Evolutionary conservation across 208 protist species (phyloP).

Genomic region (Strigomonas oncopelti): DNA sequence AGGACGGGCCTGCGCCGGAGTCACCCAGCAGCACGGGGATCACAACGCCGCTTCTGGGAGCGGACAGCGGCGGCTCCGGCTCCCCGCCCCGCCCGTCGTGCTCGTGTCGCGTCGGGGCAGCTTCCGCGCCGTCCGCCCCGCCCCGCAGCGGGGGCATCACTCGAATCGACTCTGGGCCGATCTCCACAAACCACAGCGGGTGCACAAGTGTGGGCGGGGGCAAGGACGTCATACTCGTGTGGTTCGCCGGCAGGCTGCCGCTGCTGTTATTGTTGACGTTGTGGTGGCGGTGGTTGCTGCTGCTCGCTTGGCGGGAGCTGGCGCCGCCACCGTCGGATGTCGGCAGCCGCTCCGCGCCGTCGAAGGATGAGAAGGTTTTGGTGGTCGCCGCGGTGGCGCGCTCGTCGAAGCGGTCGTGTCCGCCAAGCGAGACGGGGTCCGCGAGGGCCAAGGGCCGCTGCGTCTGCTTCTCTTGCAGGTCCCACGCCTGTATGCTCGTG

Average conservation of each 20-base stretch:
- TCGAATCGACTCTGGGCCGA: conserved; percentile 19
- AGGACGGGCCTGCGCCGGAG: too few relatives aligned
- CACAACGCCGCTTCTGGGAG: not conserved
- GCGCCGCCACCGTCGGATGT: too few relatives aligned
- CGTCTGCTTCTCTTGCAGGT: not conserved
- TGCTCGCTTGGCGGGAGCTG: too few relatives aligned
- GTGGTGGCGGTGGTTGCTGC: not conserved
- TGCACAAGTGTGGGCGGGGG: conserved; percentile 24
- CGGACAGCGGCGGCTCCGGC: not conserved
- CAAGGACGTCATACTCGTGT: conserved; percentile 21
- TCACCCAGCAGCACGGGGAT: too few relatives aligned
- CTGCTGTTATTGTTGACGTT: conserved; percentile 11
- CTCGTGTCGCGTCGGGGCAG: too few relatives aligned
- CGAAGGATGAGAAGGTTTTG: too few relatives aligned
- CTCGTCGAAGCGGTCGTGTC: conserved; percentile 12
- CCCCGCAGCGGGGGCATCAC: conserved; percentile 17
- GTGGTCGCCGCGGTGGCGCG: too few relatives aligned
- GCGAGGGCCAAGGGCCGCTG: not conserved
- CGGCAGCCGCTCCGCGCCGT: not conserved
- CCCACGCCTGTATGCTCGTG: conserved; percentile 14
- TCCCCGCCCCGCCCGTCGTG: not conserved
- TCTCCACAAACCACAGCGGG: conserved; percentile 27
- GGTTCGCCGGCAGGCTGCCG: conserved; percentile 13
- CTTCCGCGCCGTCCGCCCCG: conserved; percentile 17
- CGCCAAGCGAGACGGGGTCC: not conserved